phyloP scores from a whole-genome alignment of 225 moss, liverwort and hornwort species.

The Sphagnum contortum region DNA sequence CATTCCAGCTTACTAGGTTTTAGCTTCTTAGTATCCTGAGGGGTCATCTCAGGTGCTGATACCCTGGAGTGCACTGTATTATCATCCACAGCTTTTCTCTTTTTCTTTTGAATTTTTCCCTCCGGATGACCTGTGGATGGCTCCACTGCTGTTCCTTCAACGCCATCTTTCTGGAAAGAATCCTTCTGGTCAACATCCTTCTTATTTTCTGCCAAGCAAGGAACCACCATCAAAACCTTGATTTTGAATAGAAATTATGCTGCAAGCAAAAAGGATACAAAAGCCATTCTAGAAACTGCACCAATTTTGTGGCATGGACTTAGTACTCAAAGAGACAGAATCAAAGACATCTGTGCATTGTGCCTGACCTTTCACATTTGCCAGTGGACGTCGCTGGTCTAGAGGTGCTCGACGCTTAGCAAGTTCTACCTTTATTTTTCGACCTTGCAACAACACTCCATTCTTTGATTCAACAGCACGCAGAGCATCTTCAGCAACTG shows the following conservation, averaged over 20 bases:
- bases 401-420: slow-evolving; percentile 90
- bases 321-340: too few species aligned
- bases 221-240: too few species aligned
- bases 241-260: too few species aligned
- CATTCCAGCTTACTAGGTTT: slow-evolving; percentile 25
- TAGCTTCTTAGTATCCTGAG: slow-evolving; percentile 15
- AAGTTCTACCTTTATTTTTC: slow-evolving; percentile 90
- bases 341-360: too few species aligned
- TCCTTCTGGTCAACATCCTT: not conserved
- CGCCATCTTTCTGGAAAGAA: slow-evolving; percentile 1
- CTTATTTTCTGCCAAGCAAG: not conserved
- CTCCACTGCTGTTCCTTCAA: not conserved
- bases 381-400: slow-evolving; percentile 56
- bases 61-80: slow-evolving; percentile 10
- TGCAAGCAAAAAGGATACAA: too few species aligned
- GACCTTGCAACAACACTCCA: slow-evolving; percentile 67
- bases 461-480: slow-evolving; percentile 76
- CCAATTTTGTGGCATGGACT: too few species aligned
- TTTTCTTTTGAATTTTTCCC: slow-evolving; percentile 15
- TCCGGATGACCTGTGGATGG: slow-evolving; percentile 1
- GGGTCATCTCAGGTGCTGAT: slow-evolving; percentile 7
- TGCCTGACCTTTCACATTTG: slow-evolving; percentile 34
- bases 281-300: too few species aligned
- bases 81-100: slow-evolving; percentile 35
- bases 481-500: slow-evolving; percentile 84